A percentile compares a stretch with the other conserved stretches of the same genome.
These are phyloP conservation scores for Neotropicomus parvogracilis DNA, from an alignment of 1,284 basidiomycete species.

Conservation along the genomic window DNA sequence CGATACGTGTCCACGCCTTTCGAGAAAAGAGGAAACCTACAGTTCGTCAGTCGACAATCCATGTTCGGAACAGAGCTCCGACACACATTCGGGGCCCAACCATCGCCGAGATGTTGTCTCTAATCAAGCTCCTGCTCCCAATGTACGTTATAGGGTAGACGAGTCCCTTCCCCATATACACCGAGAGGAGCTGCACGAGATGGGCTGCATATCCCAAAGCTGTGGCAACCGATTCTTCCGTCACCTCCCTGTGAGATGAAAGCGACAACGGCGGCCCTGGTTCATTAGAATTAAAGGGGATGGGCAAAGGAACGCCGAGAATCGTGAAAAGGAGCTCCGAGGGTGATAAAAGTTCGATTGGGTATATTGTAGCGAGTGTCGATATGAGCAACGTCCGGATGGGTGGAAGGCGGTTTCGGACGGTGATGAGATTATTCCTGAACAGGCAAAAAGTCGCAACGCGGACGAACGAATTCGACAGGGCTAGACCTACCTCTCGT, in stretches of 20 bases:
- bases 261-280: slow-evolving; percentile 82
- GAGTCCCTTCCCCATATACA: slow-evolving; percentile 74
- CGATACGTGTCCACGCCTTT: slow-evolving; percentile 94
- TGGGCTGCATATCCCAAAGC: slow-evolving; percentile 88
- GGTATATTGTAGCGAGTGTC: slow-evolving; percentile 79
- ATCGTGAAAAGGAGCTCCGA: slow-evolving; percentile 84
- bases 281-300: slow-evolving; percentile 70
- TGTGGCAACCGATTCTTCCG: slow-evolving; percentile 80
- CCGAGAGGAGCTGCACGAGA: slow-evolving; percentile 74
- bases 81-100: slow-evolving; percentile 87
- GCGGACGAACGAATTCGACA: slow-evolving; percentile 1
- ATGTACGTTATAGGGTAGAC: slow-evolving; percentile 88
- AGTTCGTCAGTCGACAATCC: slow-evolving; percentile 14
- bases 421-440: slow-evolving; percentile 45
- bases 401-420: slow-evolving; percentile 50
- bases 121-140: slow-evolving; percentile 83
- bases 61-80: slow-evolving; percentile 5
- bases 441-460: slow-evolving; percentile 4
- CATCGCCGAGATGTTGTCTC: slow-evolving; percentile 90
- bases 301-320: slow-evolving; percentile 78
- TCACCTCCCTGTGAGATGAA: slow-evolving; percentile 64
- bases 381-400: slow-evolving; percentile 69
- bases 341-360: slow-evolving; percentile 80
- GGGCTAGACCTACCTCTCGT: slow-evolving; percentile 22
- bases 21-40: slow-evolving; percentile 90